Evolutionary conservation across 2,329 filamentous ascomycete genomes (phyloP), one percentile per base, ranked within the genome.

Genomic region (Aureobasidium sp.): DNA sequence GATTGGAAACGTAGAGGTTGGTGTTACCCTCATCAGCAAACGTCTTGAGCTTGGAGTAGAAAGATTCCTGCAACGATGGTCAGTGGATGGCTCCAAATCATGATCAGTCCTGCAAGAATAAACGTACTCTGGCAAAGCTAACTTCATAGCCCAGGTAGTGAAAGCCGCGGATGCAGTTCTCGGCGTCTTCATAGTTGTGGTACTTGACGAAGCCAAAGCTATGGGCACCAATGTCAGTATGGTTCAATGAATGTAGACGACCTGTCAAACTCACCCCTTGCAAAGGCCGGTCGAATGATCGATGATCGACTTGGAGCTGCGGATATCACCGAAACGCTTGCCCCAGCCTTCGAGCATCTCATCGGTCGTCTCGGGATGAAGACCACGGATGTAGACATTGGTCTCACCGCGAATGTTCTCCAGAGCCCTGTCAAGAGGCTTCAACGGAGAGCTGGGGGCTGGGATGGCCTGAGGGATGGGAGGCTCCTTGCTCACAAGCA

Each of bases 191-290:
- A 64, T 89, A 88, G 67, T 89, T 88, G 73, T 83, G 88, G 73
- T 95, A 99, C 74, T 96, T 96, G 73, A 96, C 93, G 72, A 99
- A 99, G 5, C 94, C 94, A 71, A 97, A 99, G 15, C 94, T 97
- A 31, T 68, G 21, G 19, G 5, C 3, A n/a, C 15, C 60, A 38
- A 8, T 10, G 65, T 78, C 61, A 77, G 70, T 62, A 63, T 21
- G 53, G 19, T 46, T 49, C 53, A 61, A 65, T 51, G 17, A 27
- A 50, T 10, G 42, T 8, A 17, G 2, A 4, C n/a, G 27, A 23
- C 21, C 55, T 43, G 19, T 27, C 60, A 62, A 9, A 76, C 81
- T 69, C 77, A 95, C 94, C 94, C 94, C 77, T 99, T 99, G 84
- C 94, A 99, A 64, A 91, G 87, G 62, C 91, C 90, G 51, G 90